These are phyloP conservation scores for Nigrospora oryzae DNA, from an alignment of 2,329 filamentous ascomycete genomes.

Conservation along the genomic window DNA sequence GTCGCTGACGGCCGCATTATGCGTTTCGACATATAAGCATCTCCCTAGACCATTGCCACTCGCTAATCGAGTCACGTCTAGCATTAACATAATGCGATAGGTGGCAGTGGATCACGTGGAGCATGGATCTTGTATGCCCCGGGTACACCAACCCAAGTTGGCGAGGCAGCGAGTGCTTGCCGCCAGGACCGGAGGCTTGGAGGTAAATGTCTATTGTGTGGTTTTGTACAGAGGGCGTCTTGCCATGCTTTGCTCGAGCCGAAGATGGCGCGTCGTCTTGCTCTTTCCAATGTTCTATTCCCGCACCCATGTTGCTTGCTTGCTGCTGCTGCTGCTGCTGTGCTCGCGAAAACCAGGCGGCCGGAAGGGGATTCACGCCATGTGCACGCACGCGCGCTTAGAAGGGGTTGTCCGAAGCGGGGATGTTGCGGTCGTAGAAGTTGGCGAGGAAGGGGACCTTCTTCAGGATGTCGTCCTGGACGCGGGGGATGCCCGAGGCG, in stretches of 20 bases:
- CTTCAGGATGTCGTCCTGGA: slow-evolving; percentile 52
- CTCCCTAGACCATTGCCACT: too few species aligned
- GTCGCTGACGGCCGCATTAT: too few species aligned
- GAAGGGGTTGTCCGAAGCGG: slow-evolving; percentile 46
- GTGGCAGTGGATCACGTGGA: too few species aligned
- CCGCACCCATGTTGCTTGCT: not conserved
- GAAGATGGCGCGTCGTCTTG: too few species aligned
- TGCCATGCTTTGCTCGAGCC: not conserved
- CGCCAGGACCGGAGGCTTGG: too few species aligned
- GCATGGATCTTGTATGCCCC: too few species aligned
- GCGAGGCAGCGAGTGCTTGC: too few species aligned
- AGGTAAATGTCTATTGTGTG: slow-evolving; percentile 6
- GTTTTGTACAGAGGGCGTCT: slow-evolving; percentile 6
- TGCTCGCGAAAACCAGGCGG: not conserved
- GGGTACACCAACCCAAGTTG: too few species aligned
- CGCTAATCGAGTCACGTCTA: too few species aligned
- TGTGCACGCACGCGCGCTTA: not conserved
- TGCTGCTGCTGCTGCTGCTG: not conserved
- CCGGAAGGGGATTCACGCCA: slow-evolving; percentile 32
- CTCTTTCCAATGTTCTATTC: too few species aligned
- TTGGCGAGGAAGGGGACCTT: slow-evolving; percentile 45
- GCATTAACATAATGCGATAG: too few species aligned
- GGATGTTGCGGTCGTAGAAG: slow-evolving; percentile 44
- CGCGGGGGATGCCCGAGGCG: slow-evolving; percentile 52
- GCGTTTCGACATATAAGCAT: too few species aligned